Evolutionary conservation across 2,329 filamentous ascomycete genomes (phyloP).

Genomic region (Mycosphaerella arachidis): DNA sequence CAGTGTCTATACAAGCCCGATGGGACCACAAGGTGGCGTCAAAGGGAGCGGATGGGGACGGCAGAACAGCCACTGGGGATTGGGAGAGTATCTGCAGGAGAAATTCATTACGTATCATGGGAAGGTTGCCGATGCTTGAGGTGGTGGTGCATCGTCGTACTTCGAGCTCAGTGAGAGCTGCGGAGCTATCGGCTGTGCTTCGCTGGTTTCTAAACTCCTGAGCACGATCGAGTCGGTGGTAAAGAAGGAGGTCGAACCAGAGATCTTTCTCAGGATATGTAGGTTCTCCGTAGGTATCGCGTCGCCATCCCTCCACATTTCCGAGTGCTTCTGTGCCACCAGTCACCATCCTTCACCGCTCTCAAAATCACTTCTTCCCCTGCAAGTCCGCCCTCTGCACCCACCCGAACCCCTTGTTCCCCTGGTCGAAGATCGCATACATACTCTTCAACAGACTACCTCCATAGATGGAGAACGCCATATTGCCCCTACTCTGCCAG

Average conservation of each 20-base stretch:
- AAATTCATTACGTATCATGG: conserved; percentile 2
- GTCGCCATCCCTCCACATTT: too few relatives aligned
- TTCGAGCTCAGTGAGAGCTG: too few relatives aligned
- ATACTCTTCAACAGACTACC: conserved; percentile 61
- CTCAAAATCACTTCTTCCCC: background rate
- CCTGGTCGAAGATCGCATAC: conserved; percentile 62
- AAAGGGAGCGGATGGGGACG: conserved; percentile 4
- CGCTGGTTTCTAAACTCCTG: too few relatives aligned
- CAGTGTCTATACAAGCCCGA: conserved; percentile 2
- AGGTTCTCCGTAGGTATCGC: too few relatives aligned
- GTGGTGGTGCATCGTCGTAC: background rate
- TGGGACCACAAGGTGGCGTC: background rate
- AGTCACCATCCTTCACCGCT: background rate
- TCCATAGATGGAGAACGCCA: conserved; percentile 60
- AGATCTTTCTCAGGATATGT: too few relatives aligned
- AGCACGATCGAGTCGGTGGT: too few relatives aligned
- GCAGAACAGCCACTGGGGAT: background rate
- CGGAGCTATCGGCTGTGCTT: too few relatives aligned
- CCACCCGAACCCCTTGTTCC: conserved; percentile 55
- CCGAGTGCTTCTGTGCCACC: background rate
- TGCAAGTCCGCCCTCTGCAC: conserved; percentile 41
- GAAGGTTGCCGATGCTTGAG: background rate
- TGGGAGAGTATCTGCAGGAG: background rate
- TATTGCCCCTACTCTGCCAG: conserved; percentile 58
- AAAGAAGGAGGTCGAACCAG: too few relatives aligned